Evolutionary conservation across 805 yeast species (phyloP), one percentile per base, ranked within the genome.

Genomic region (Ogataea wickerhamii): DNA sequence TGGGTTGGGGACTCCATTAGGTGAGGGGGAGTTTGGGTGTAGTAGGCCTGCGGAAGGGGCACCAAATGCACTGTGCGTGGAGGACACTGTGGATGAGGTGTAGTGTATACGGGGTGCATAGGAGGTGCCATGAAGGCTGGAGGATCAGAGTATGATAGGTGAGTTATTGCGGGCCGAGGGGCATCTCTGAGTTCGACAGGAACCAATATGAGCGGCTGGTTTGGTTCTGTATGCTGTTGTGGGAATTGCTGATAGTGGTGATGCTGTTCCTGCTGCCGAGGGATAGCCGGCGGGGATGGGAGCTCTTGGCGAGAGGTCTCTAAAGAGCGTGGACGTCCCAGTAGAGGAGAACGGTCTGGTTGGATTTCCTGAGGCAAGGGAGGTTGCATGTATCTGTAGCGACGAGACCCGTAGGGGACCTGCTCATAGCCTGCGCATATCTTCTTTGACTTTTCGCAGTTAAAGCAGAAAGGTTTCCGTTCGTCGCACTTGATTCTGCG

Each of bases 401-500:
- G 45, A 37, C 55, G 38, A 6, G 58, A 49, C 22, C 58, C 56
- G 34, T 53, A 55, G 2, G 58, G 56, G 13, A 52, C 61, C 29
- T 51, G 70, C 55, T 76, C 84, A 54, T 82, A 82, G 4, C 87
- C 88, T n/a, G 76, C 60, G 49, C 89, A 82, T 8, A 72, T 70
- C 41, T 81, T 79, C 52, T 75, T 75, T 18, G 78, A 68, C 40
- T 81, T 71, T 48, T 76, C 80, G 55, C 89, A 82, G 52, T 82
- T 82, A 49, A 65, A 67, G 55, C 89, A 82, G 40, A 71, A 67
- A 1, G 88, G 87, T 50, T 78, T 81, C 34, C 80, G 59, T 62
- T 82, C 89, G 58, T 82, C 89, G 59, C 89, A 82, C 61, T 82
- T 82, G 52, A 82, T 79, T 31, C 88, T 65, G 44, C 88, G 63